Conservation (phyloP, 2,329 filamentous ascomycete species). For the Verticillium nonalfalfae region DNA sequence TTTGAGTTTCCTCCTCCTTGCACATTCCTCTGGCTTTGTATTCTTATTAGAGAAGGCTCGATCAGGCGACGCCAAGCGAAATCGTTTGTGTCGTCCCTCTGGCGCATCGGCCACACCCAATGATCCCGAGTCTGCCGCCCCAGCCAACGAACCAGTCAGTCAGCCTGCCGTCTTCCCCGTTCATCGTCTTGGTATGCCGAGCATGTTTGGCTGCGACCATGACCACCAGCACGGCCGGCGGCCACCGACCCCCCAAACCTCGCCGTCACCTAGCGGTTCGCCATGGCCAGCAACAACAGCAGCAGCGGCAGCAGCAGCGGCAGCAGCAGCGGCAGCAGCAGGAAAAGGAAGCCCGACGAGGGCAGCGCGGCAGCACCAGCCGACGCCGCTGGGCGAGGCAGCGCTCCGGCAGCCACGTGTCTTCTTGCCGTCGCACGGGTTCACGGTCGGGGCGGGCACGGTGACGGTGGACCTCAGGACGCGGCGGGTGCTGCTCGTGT, state of each 20-base stretch:
- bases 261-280: not conserved
- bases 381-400: not conserved
- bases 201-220: not conserved
- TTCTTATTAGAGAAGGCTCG: too few relatives aligned
- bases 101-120: not conserved
- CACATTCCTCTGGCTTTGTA: not conserved
- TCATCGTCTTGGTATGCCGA: not conserved
- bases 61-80: too few relatives aligned
- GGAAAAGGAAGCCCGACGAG: not conserved
- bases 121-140: not conserved
- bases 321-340: not conserved
- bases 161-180: not conserved
- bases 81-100: not conserved
- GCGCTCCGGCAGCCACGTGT: not conserved
- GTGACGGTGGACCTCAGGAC: constrained; percentile 32
- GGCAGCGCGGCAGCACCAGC: not conserved
- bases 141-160: not conserved
- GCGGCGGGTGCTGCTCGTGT: constrained; percentile 32
- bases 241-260: not conserved
- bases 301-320: not conserved
- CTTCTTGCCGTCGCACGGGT: constrained; percentile 32
- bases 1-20: too few relatives aligned
- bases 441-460: constrained; percentile 40
- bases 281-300: not conserved
- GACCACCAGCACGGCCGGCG: not conserved